Evolutionary conservation across 768 basidiomycete species (phyloP).

Genomic region (Tylopilus subfusipes): DNA sequence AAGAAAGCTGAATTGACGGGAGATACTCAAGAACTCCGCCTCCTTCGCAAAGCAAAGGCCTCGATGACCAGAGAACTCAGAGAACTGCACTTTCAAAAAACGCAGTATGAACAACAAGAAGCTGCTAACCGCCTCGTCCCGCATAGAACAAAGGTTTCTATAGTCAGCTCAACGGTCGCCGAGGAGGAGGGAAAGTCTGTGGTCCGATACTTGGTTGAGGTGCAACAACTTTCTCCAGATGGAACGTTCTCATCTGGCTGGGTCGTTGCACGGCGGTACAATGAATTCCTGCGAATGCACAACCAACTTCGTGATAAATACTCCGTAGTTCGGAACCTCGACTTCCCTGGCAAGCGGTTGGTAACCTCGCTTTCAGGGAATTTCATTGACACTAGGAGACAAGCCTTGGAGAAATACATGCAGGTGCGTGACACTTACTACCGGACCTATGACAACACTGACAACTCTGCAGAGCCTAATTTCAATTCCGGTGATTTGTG

Average conservation of each 20-base stretch:
- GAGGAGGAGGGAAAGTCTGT: constrained; percentile 88
- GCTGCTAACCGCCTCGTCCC: constrained; percentile 83
- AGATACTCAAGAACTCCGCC: constrained; percentile 77
- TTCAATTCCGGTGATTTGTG: constrained; percentile 70
- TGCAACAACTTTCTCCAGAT: constrained; percentile 82
- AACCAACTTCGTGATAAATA: constrained; percentile 79
- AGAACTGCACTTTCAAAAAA: constrained; percentile 83
- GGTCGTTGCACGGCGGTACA: constrained; percentile 92
- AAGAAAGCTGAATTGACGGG: constrained; percentile 95
- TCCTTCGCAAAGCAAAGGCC: constrained; percentile 78
- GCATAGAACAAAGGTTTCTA: constrained; percentile 77
- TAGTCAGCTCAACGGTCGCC: constrained; percentile 77
- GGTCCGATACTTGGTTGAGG: constrained; percentile 87
- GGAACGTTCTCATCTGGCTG: constrained; percentile 82
- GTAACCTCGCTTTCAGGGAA: constrained; percentile 83
- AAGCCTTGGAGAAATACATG: constrained; percentile 83
- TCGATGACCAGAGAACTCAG: constrained; percentile 80
- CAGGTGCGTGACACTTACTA: constrained; percentile 50
- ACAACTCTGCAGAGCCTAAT: constrained; percentile 56
- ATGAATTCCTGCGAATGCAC: constrained; percentile 91
- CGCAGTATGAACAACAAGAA: constrained; percentile 93
- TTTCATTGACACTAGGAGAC: constrained; percentile 79
- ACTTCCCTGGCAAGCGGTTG: constrained; percentile 92
- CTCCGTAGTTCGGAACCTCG: constrained; percentile 60
- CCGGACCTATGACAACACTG: not conserved